These are phyloP conservation scores for Colletotrichum gloeosporioides DNA, from an alignment of 2,329 filamentous ascomycete genomes.

Conservation along the genomic window DNA sequence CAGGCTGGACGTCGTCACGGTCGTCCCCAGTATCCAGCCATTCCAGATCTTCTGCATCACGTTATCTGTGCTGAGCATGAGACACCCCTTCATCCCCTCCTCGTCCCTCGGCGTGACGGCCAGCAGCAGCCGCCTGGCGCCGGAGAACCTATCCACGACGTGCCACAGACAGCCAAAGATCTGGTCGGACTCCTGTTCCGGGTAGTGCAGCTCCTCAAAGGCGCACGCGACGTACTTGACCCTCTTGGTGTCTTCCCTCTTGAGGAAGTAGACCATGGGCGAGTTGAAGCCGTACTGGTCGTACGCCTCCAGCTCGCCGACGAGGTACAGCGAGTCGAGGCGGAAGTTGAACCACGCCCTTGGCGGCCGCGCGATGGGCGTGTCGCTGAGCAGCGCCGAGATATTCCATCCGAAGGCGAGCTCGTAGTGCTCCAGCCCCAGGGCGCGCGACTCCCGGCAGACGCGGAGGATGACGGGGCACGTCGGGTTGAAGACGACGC, in stretches of 20 bases:
- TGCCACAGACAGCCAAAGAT: slow-evolving; percentile 55
- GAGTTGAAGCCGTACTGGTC: slow-evolving; percentile 51
- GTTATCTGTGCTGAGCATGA: slow-evolving; percentile 37
- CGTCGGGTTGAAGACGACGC: slow-evolving; percentile 27
- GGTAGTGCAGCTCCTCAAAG: slow-evolving; percentile 49
- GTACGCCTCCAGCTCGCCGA: slow-evolving; percentile 53
- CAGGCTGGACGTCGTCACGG: slow-evolving; percentile 42
- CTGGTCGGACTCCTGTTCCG: slow-evolving; percentile 46
- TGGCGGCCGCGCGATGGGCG: slow-evolving; percentile 38
- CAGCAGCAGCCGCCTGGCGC: slow-evolving; percentile 40
- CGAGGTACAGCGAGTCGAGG: slow-evolving; percentile 51
- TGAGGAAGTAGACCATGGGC: slow-evolving; percentile 55
- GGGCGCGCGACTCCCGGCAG: slow-evolving; percentile 45
- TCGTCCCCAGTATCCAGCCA: slow-evolving; percentile 48
- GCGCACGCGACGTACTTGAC: slow-evolving; percentile 49
- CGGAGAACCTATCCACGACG: slow-evolving; percentile 49
- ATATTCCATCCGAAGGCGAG: slow-evolving; percentile 52
- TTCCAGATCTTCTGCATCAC: slow-evolving; percentile 54
- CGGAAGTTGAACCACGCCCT: slow-evolving; percentile 54
- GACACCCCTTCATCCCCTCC: slow-evolving; percentile 31
- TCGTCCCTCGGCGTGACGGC: slow-evolving; percentile 45
- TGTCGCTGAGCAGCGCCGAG: slow-evolving; percentile 42
- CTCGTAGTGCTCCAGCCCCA: slow-evolving; percentile 50
- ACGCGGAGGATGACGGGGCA: slow-evolving; percentile 50
- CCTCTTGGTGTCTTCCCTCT: slow-evolving; percentile 44